Conservation (phyloP, 2,329 filamentous ascomycete species). For the Cordyceps militaris region DNA sequence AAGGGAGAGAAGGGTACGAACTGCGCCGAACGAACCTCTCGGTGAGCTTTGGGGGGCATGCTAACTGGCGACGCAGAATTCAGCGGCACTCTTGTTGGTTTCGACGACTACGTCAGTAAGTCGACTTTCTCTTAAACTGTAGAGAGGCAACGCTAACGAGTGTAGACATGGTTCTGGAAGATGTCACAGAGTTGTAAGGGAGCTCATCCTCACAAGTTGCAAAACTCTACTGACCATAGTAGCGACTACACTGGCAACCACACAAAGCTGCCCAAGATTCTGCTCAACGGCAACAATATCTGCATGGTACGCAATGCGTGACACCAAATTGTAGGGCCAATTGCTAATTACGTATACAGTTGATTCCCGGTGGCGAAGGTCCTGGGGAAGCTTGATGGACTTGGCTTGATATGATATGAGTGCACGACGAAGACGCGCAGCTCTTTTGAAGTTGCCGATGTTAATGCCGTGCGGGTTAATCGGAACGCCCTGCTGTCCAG, state of each 20-base stretch:
- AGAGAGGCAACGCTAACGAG: conserved; percentile 16
- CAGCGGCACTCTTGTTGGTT: conserved; percentile 85
- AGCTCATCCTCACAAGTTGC: neutral
- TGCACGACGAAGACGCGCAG: conserved; percentile 9
- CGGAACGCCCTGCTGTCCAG: neutral
- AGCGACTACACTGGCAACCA: conserved; percentile 89
- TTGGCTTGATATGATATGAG: conserved; percentile 14
- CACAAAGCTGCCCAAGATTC: conserved; percentile 85
- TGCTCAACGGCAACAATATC: conserved; percentile 96
- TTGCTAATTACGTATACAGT: conserved; percentile 35
- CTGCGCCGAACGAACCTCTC: neutral
- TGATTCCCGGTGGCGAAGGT: conserved; percentile 73
- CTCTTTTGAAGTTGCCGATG: neutral
- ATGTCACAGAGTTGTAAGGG: conserved; percentile 84
- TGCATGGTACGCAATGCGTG: conserved; percentile 71
- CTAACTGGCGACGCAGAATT: conserved; percentile 59
- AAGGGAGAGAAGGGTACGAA: conserved; percentile 87
- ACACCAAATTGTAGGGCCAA: neutral
- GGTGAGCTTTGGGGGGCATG: conserved; percentile 11
- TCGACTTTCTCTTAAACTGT: conserved; percentile 27
- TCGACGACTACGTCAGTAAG: conserved; percentile 99
- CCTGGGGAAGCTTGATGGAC: conserved; percentile 35
- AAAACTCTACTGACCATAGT: conserved; percentile 19
- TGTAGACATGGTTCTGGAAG: conserved; percentile 93
- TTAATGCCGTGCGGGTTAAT: neutral